A percentile compares a stretch with the other conserved stretches of the same genome.
Conservation (phyloP, 1,284 basidiomycete genomes). For the Xanthoconium separans region DNA sequence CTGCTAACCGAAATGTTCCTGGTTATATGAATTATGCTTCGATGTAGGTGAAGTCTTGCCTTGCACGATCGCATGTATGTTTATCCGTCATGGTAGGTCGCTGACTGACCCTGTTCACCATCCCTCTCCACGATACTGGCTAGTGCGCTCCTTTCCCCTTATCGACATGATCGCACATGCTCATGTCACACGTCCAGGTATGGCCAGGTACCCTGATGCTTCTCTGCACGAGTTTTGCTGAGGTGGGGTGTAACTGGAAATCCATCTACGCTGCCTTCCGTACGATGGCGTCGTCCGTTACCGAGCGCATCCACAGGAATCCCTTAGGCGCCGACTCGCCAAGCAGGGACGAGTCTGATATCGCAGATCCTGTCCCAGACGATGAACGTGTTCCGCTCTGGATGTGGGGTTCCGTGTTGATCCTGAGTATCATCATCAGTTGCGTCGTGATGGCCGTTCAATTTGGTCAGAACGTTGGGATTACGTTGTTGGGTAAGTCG, state of each 20-base stretch:
- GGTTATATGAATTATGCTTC: conserved; percentile 18
- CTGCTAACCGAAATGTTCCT: conserved; percentile 4
- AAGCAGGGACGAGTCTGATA: conserved; percentile 16
- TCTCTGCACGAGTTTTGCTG: conserved; percentile 51
- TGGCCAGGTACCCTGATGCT: conserved; percentile 66
- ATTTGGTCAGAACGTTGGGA: conserved; percentile 59
- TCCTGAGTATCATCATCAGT: conserved; percentile 50
- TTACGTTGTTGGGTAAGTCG: conserved; percentile 43
- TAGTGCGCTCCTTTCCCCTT: neutral
- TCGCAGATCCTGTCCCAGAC: conserved; percentile 38
- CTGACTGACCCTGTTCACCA: conserved; percentile 11
- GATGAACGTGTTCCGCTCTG: conserved; percentile 55
- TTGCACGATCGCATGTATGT: neutral
- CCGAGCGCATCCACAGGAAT: neutral
- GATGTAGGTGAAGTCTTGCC: conserved; percentile 1
- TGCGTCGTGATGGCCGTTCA: conserved; percentile 55
- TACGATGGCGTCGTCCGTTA: conserved; percentile 1
- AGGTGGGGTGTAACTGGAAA: conserved; percentile 39
- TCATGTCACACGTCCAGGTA: conserved; percentile 28
- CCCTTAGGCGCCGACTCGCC: neutral
- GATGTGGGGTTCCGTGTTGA: conserved; percentile 56
- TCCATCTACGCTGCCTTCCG: conserved; percentile 9
- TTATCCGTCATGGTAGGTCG: neutral
- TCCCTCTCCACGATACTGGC: conserved; percentile 7
- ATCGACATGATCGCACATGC: neutral